Conservation (phyloP, 352 stramenopile genomes). For the Phytophthora multivora region DNA sequence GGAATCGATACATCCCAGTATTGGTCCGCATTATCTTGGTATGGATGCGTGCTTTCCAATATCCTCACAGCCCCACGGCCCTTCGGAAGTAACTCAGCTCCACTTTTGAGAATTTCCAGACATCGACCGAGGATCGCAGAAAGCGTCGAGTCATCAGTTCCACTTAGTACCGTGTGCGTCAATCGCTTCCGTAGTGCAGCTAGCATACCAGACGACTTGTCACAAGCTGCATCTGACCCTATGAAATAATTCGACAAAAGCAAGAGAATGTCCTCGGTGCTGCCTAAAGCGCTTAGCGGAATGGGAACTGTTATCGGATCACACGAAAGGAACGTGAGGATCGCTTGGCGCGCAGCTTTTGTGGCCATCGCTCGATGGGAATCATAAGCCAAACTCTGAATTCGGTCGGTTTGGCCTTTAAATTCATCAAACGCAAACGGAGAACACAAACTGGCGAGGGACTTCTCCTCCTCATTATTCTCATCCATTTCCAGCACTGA, state of each 20-base stretch:
- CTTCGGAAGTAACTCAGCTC: constrained; percentile 35
- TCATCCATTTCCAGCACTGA: constrained; percentile 63
- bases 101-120: constrained; percentile 36
- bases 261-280: constrained; percentile 43
- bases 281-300: constrained; percentile 41
- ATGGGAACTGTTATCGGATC: constrained; percentile 10
- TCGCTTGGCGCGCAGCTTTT: constrained; percentile 54
- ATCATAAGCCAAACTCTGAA: constrained; percentile 71
- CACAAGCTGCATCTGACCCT: constrained; percentile 22
- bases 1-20: constrained; percentile 75
- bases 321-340: constrained; percentile 45
- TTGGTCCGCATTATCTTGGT: constrained; percentile 67
- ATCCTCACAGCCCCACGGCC: constrained; percentile 51
- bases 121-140: constrained; percentile 37
- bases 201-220: constrained; percentile 30
- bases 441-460: constrained; percentile 59
- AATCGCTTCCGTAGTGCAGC: constrained; percentile 32
- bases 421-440: constrained; percentile 69
- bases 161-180: constrained; percentile 21
- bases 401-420: constrained; percentile 60
- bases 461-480: constrained; percentile 60
- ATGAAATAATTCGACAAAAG: constrained; percentile 52
- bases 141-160: constrained; percentile 25
- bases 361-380: constrained; percentile 61
- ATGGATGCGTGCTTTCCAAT: constrained; percentile 78